Conservation (phyloP, 1,284 basidiomycete species). For the Irpex sp. region DNA sequence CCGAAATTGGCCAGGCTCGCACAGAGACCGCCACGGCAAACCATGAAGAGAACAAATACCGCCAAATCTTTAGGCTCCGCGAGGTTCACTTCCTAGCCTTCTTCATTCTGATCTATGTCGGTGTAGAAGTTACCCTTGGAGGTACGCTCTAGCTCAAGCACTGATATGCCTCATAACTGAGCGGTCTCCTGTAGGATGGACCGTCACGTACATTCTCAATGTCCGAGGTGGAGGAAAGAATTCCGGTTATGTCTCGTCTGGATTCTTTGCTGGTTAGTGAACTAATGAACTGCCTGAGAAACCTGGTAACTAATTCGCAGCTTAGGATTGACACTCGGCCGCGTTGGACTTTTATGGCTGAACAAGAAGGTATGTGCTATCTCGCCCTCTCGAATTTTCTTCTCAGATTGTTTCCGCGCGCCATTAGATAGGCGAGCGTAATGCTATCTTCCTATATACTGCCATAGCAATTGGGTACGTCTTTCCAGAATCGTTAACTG, state of each 20-base stretch:
- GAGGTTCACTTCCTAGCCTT: conserved; percentile 37
- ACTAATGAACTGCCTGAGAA: neutral
- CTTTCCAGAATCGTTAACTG: neutral
- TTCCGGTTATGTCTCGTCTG: conserved; percentile 45
- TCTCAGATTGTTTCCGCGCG: neutral
- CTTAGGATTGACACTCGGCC: conserved; percentile 38
- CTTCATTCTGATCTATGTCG: conserved; percentile 43
- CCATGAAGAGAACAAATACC: conserved; percentile 27
- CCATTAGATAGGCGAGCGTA: conserved; percentile 34
- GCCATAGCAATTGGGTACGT: conserved; percentile 31
- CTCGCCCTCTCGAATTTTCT: neutral
- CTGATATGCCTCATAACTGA: neutral
- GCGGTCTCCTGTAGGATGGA: conserved; percentile 32
- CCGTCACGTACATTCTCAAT: conserved; percentile 43
- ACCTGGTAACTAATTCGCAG: neutral
- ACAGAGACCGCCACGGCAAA: conserved; percentile 3
- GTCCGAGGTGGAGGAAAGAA: conserved; percentile 41
- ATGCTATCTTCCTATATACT: conserved; percentile 34
- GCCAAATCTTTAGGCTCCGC: conserved; percentile 32
- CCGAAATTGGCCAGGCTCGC: conserved; percentile 26
- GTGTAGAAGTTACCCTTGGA: conserved; percentile 43
- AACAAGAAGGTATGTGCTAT: conserved; percentile 36
- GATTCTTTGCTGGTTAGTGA: conserved; percentile 42
- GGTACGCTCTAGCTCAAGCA: conserved; percentile 21
- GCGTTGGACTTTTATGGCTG: conserved; percentile 42